Evolutionary conservation across 1,284 basidiomycete genomes (phyloP).

Genomic region (Boletellus dicymbophilus): DNA sequence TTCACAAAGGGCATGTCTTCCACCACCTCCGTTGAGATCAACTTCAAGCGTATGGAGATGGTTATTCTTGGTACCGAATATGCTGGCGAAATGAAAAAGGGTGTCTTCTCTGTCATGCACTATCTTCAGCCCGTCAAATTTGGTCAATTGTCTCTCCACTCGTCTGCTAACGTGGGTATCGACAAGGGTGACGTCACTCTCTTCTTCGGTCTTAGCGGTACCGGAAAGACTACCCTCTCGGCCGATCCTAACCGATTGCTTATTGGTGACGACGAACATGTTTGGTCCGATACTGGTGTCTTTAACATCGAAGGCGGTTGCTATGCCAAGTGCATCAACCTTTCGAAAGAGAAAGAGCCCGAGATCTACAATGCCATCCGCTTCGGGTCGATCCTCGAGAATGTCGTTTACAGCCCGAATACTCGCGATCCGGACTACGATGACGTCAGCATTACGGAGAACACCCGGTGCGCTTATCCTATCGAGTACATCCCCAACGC

Average conservation of each 20-base stretch:
- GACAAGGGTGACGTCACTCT: slow-evolving; percentile 92
- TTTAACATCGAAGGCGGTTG: slow-evolving; percentile 99
- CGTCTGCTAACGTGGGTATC: slow-evolving; percentile 97
- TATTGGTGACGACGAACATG: slow-evolving; percentile 98
- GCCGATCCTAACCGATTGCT: slow-evolving; percentile 90
- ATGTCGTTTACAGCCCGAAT: slow-evolving; percentile 96
- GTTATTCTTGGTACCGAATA: slow-evolving; percentile 99
- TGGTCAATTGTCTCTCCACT: slow-evolving; percentile 97
- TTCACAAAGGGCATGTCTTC: slow-evolving; percentile 99
- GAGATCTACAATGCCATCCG: slow-evolving; percentile 97
- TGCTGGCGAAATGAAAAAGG: slow-evolving; percentile 99
- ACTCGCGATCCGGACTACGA: slow-evolving; percentile 93
- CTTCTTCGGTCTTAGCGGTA: slow-evolving; percentile 99
- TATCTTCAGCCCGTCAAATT: slow-evolving; percentile 99
- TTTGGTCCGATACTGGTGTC: slow-evolving; percentile 97
- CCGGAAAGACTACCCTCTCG: slow-evolving; percentile 97
- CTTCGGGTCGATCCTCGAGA: slow-evolving; percentile 97
- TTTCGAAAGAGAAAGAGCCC: slow-evolving; percentile 95
- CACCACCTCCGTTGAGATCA: slow-evolving; percentile 98
- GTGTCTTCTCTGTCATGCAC: slow-evolving; percentile 99
- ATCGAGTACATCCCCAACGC: slow-evolving; percentile 98
- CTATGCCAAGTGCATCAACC: slow-evolving; percentile 98
- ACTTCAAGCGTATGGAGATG: slow-evolving; percentile 99
- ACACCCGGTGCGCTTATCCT: slow-evolving; percentile 98
- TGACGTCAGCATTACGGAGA: slow-evolving; percentile 96